Evolutionary conservation across 2,329 filamentous ascomycete species (phyloP), one percentile per base, ranked within the genome.

Genomic region (Leptographium flavum): DNA sequence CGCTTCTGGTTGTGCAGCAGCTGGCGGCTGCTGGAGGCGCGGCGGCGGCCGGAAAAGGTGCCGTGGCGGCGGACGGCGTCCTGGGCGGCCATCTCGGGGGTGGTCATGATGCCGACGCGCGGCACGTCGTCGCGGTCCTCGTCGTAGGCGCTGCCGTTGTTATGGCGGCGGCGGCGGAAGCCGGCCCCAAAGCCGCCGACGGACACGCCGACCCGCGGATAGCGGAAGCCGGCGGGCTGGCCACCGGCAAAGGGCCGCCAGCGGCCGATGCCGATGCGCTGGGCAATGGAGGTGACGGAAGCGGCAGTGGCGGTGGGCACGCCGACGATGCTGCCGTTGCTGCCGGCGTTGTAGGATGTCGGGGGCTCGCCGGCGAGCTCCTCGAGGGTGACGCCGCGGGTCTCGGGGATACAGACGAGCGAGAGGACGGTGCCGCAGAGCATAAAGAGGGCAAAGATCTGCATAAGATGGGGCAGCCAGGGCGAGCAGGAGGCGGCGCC

Each of bases 371-470:
- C 80, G 1, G 79, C 72, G 15, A 87, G 63, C 51, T 80, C 73
- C 57, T 87, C 85, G 36, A 92, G 66, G 0, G 83, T 86, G 58
- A 77, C 70, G 1, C 81, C 72, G 64, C 82, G 87, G 0, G 81
- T 87, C 63, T 87, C 84, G 0, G 83, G 83, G 21, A 88, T 78
- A 30, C 46, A 48, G n/a, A 90, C 63, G 4, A 87, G 64, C 1
- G 79, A 79, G 3, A 76, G 76, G 39, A 85, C 61, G 39, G 75
- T 73, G 31, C 85, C 85, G 43, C 73, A 71, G 6, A 88, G 68
- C 84, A 87, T 88, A 67, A 90, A 87, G 10, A 86, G 67, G 0
- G 82, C 81, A 60, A 85, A 87, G 32, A 87, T 81, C 58, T 86
- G 71, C 66, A 90, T 79, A 32, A 88, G 73, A 46, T 81, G 77